A percentile compares a stretch with the other conserved stretches of the same genome.
Evolutionary conservation across 2,329 filamentous ascomycete genomes (phyloP).

Genomic region (Fusarium temperatum): DNA sequence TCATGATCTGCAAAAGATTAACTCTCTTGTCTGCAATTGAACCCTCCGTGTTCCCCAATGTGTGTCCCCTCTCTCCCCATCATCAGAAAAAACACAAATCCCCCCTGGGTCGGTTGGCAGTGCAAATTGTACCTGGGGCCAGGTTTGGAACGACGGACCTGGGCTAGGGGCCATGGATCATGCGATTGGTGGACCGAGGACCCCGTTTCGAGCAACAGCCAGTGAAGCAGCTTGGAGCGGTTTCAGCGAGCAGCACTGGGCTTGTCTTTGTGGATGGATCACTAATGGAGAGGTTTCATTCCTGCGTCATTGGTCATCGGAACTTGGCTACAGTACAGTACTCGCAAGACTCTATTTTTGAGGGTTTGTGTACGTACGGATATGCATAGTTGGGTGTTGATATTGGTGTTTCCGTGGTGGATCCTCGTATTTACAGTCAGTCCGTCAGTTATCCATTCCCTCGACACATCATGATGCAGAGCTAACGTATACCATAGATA

Average conservation of each 20-base stretch:
- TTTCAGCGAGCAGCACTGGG: constrained; percentile 32
- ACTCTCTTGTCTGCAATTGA: background rate
- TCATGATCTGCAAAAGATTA: constrained; percentile 1
- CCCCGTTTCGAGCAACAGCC: constrained; percentile 17
- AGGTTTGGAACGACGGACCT: constrained; percentile 18
- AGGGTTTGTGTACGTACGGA: background rate
- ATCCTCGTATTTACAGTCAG: constrained; percentile 5
- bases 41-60: background rate
- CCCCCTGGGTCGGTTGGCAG: background rate
- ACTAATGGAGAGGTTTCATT: constrained; percentile 30
- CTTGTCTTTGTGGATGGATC: constrained; percentile 20
- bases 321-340: background rate
- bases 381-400: constrained; percentile 14
- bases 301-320: constrained; percentile 34
- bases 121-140: background rate
- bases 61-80: background rate
- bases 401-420: constrained; percentile 11
- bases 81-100: constrained; percentile 5
- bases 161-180: constrained; percentile 4
- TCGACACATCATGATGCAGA: constrained; percentile 3
- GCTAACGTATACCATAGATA: background rate
- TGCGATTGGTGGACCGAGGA: constrained; percentile 24
- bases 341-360: constrained; percentile 20
- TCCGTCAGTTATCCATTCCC: background rate
- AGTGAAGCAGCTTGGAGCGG: constrained; percentile 8